phyloP scores from a whole-genome alignment of 2,329 filamentous ascomycete species.

The Penicillium sp. region DNA sequence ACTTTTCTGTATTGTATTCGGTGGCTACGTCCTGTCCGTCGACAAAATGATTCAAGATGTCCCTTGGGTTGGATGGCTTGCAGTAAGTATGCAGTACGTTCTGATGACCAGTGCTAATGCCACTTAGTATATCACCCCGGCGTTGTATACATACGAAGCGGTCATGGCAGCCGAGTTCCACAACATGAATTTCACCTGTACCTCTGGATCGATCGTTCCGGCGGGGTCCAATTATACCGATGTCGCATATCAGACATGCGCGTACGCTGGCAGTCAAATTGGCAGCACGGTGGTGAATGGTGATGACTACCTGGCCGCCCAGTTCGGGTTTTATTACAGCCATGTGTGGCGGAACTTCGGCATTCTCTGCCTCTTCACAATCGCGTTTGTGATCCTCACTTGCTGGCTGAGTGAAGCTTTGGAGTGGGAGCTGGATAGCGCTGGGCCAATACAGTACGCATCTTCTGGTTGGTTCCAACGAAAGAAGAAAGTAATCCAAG shows the following conservation, averaged over 20 bases:
- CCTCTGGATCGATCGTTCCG: slow-evolving; percentile 56
- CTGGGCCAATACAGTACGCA: slow-evolving; percentile 67
- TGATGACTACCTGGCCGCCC: slow-evolving; percentile 52
- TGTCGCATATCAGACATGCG: slow-evolving; percentile 58
- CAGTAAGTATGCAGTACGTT: slow-evolving; percentile 18
- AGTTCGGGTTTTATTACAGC: slow-evolving; percentile 52
- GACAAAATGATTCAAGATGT: slow-evolving; percentile 56
- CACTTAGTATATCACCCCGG: slow-evolving; percentile 47
- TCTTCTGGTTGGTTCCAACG: slow-evolving; percentile 43
- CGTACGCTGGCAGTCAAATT: slow-evolving; percentile 53
- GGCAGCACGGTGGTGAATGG: slow-evolving; percentile 54
- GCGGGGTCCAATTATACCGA: slow-evolving; percentile 52
- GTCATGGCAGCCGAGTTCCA: slow-evolving; percentile 64
- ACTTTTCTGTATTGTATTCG: slow-evolving; percentile 60
- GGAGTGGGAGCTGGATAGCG: slow-evolving; percentile 58
- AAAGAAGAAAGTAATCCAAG: slow-evolving; percentile 2
- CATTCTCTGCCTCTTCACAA: slow-evolving; percentile 69
- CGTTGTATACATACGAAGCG: slow-evolving; percentile 62
- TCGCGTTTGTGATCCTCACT: slow-evolving; percentile 69
- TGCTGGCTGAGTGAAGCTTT: slow-evolving; percentile 66
- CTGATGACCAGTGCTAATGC: background rate
- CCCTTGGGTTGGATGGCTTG: slow-evolving; percentile 63
- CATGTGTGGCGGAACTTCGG: slow-evolving; percentile 71
- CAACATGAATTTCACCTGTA: slow-evolving; percentile 55
- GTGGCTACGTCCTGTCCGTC: slow-evolving; percentile 63